Conservation (phyloP, 306 rosid genomes). For the Pachyrhizus erosus region DNA sequence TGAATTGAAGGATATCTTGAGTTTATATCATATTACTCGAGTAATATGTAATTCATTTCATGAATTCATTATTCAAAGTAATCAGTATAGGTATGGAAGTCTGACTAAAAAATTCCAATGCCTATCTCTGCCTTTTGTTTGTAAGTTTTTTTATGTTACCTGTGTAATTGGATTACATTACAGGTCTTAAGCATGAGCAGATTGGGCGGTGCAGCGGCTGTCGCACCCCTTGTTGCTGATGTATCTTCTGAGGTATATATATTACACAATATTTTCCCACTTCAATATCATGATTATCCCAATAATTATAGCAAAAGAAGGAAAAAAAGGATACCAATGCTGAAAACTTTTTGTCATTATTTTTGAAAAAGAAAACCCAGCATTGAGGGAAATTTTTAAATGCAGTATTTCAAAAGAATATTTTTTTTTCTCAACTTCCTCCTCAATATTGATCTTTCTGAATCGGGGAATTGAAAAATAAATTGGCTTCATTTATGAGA, state of each 20-base stretch:
- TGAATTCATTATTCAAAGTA: background rate
- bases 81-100: background rate
- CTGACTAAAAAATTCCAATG: background rate
- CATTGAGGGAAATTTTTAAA: too few species aligned
- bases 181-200: constrained; percentile 99
- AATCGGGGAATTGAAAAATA: background rate
- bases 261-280: background rate
- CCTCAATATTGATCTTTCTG: background rate
- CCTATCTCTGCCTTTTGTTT: background rate
- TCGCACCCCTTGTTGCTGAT: constrained; percentile 89
- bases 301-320: background rate
- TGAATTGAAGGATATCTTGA: too few species aligned
- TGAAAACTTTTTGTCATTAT: too few species aligned
- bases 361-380: too few species aligned
- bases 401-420: background rate
- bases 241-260: constrained; percentile 74
- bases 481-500: too few species aligned
- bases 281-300: background rate
- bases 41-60: background rate
- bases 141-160: background rate
- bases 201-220: constrained; percentile 95
- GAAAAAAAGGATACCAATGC: background rate
- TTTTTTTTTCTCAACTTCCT: background rate
- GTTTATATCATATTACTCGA: background rate
- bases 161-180: background rate